Base-by-base conservation (phyloP, 768 basidiomycete species). In the Boletellus emodensis region DNA sequence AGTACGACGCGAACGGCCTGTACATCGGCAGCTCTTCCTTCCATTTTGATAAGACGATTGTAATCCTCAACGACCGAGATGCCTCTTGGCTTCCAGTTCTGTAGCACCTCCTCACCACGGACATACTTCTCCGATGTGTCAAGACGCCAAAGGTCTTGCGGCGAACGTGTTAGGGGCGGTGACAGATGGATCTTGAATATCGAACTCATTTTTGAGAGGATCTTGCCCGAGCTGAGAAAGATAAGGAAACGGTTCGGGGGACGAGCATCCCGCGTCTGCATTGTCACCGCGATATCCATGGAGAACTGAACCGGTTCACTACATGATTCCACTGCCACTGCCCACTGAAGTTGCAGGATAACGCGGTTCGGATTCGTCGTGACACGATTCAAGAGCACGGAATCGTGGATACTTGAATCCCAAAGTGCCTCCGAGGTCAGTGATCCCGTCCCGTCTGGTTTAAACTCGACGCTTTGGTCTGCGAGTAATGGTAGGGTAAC, bases 71-170 rank as follows among this genome's bases (percentile, higher is more conserved):
- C 86, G 10, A 93, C 84, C 1, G 86, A 85, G 24, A 97, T 78
- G 9, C 94, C 91, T 40, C 94, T 80, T 39, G 94, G 84, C 58
- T 83, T 87, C 94, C 95, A 98, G 17, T 76, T 67, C 6, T 79
- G 83, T 26, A 98, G 75, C 4, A 76, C 68, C 60, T 97, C 94
- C 65, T 98, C 94, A 8, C 95, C 95, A 40, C 85, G 80, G 0
- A 99, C 94, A 68, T 94, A 97, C 66, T 93, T 94, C 70, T 90
- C 88, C 26, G 90, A 84, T 1, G 95, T 97, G 71, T 99, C 93
- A 45, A 98, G 74, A 36, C 94, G 76, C 96, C 95, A 97, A 13
- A 99, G 75, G 55, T 97, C 94, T 64, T 83, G 83, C 2, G 91
- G 80, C 1, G 88, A 93, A 39, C 91, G 83, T 17, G 90, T 92